Evolutionary conservation across 2,329 filamentous ascomycete genomes (phyloP).

Genomic region (Aspergillus sp.): DNA sequence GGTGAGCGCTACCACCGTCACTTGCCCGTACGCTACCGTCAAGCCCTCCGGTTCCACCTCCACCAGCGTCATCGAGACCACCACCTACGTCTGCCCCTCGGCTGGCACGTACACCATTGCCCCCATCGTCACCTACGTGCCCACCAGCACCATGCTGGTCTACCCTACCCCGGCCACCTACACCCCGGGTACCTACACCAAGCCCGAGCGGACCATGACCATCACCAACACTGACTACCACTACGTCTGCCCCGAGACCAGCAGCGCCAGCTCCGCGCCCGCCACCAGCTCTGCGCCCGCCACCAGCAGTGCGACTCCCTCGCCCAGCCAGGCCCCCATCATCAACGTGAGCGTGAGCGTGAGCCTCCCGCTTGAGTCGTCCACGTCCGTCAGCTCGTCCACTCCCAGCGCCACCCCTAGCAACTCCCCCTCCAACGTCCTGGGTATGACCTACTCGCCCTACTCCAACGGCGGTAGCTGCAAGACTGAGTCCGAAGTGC

Average conservation of each 20-base stretch:
- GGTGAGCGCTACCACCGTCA: slow-evolving; percentile 56
- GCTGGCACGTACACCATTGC: slow-evolving; percentile 69
- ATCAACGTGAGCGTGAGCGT: slow-evolving; percentile 14
- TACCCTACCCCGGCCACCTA: slow-evolving; percentile 59
- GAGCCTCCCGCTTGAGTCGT: slow-evolving; percentile 4
- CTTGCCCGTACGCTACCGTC: slow-evolving; percentile 61
- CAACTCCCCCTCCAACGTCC: slow-evolving; percentile 36
- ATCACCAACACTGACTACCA: slow-evolving; percentile 61
- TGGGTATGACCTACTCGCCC: slow-evolving; percentile 73
- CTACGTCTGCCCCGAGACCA: slow-evolving; percentile 60
- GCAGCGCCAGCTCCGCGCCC: slow-evolving; percentile 29
- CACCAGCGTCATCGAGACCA: slow-evolving; percentile 60
- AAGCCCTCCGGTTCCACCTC: slow-evolving; percentile 50
- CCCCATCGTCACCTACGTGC: slow-evolving; percentile 55
- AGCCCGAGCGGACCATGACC: slow-evolving; percentile 58
- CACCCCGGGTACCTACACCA: slow-evolving; percentile 64
- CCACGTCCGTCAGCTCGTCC: slow-evolving; percentile 17
- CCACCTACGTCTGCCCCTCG: slow-evolving; percentile 64
- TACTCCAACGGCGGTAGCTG: slow-evolving; percentile 54
- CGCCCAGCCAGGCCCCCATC: slow-evolving; percentile 9
- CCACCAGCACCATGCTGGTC: slow-evolving; percentile 45
- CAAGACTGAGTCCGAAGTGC: slow-evolving; percentile 55
- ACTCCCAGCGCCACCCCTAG: slow-evolving; percentile 14
- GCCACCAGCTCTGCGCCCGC: slow-evolving; percentile 14
- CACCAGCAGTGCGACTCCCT: slow-evolving; percentile 8